A percentile compares a stretch with the other conserved stretches of the same genome.
Conservation (phyloP, 2,329 filamentous ascomycete genomes). For the Ascochyta pisi region DNA sequence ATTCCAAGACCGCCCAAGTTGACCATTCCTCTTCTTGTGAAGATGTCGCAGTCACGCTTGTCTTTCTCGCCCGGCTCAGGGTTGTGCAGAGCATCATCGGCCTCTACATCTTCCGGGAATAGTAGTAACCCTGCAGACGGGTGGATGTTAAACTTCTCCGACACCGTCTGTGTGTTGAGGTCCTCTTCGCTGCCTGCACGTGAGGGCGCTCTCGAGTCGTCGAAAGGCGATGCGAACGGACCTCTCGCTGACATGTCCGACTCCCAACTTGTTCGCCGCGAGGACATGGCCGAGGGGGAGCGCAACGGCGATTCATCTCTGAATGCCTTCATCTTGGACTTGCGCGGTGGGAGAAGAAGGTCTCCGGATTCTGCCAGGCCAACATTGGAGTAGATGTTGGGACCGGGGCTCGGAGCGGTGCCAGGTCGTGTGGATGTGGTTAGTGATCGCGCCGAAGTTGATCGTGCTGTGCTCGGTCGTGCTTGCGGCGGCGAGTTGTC, state of each 20-base stretch:
- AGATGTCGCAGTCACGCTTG: slow-evolving; percentile 68
- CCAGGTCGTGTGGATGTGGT: slow-evolving; percentile 49
- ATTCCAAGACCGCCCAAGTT: slow-evolving; percentile 70
- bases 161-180: slow-evolving; percentile 74
- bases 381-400: slow-evolving; percentile 47
- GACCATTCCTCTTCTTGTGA: slow-evolving; percentile 66
- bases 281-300: slow-evolving; percentile 64
- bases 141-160: slow-evolving; percentile 75
- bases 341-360: slow-evolving; percentile 58
- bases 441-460: slow-evolving; percentile 54
- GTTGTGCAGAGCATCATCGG: slow-evolving; percentile 75
- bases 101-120: slow-evolving; percentile 75
- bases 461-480: slow-evolving; percentile 50
- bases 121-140: slow-evolving; percentile 71
- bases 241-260: slow-evolving; percentile 64
- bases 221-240: slow-evolving; percentile 63
- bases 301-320: slow-evolving; percentile 59
- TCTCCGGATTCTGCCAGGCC: slow-evolving; percentile 55
- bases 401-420: slow-evolving; percentile 39
- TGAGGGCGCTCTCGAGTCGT: slow-evolving; percentile 66
- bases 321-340: slow-evolving; percentile 57
- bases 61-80: slow-evolving; percentile 70
- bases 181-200: slow-evolving; percentile 69
- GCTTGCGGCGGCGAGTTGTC: slow-evolving; percentile 35
- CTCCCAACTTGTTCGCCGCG: slow-evolving; percentile 69